Conservation (phyloP, 148 eudicot species). For the Euryodendron excelsum region DNA sequence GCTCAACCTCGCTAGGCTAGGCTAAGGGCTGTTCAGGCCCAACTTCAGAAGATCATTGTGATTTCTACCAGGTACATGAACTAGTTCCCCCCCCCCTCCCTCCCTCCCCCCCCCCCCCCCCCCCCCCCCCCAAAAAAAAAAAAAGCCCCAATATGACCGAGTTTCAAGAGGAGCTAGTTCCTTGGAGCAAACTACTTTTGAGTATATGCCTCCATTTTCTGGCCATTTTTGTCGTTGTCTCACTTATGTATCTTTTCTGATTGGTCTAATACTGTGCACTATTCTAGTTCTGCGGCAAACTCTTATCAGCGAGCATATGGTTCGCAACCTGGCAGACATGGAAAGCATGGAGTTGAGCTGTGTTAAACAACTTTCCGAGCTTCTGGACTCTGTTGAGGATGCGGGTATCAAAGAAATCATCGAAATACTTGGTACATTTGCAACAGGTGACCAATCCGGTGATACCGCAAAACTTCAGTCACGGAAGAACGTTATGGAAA, state of each 20-base stretch:
- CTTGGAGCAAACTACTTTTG: too few relatives aligned
- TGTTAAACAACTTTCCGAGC: slow-evolving; percentile 26
- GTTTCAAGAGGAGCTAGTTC: too few relatives aligned
- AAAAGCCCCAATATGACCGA: too few relatives aligned
- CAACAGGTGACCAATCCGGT: slow-evolving; percentile 10
- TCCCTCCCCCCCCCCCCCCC: too few relatives aligned
- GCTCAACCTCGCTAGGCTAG: slow-evolving; percentile 42
- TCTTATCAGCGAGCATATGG: slow-evolving; percentile 37
- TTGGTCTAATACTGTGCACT: slow-evolving; percentile 28
- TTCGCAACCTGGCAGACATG: slow-evolving; percentile 28
- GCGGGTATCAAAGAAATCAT: slow-evolving; percentile 41
- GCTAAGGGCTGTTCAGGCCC: slow-evolving; percentile 47
- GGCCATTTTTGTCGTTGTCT: neutral
- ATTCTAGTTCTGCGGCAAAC: slow-evolving; percentile 54
- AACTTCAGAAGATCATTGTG: slow-evolving; percentile 53
- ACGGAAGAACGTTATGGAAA: slow-evolving; percentile 33
- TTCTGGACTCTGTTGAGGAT: slow-evolving; percentile 29
- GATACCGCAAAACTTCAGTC: slow-evolving; percentile 25
- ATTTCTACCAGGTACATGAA: slow-evolving; percentile 53
- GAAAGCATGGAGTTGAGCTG: slow-evolving; percentile 28
- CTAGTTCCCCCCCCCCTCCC: too few relatives aligned
- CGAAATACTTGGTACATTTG: slow-evolving; percentile 21
- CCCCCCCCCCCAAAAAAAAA: too few relatives aligned
- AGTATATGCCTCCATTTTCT: too few relatives aligned
- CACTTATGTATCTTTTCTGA: neutral